Base-by-base conservation (phyloP, 345 rosid genomes). In the Garcia nutans region DNA sequence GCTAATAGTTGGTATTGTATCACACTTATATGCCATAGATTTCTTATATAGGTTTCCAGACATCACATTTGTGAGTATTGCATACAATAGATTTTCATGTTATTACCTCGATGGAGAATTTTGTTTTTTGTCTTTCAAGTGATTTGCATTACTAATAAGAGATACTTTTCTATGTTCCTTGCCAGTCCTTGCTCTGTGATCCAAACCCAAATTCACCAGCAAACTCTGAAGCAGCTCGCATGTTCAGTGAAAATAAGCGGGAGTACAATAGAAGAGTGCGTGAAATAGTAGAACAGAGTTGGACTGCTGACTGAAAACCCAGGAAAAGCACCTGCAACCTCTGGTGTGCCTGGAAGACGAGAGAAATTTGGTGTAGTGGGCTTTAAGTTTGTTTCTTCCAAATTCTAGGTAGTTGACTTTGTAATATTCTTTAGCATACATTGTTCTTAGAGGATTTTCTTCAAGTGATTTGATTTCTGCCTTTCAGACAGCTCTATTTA, bases 191-290 rank as follows among this genome's bases (percentile, higher is more conserved):
- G 83, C 96, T 93, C 19, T 92, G 97, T 70, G 98, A 93, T 56
- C 98, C 98, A 37, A 93, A 92, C 80, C 96, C 98, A 9, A 92
- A 90, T 78, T 93, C 98, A 26, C 98, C 98, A 44, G 97, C 98
- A 33, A 93, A 93, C 78, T 93, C 98, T 22, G 98, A 93, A 87
- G 98, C 98, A 70, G 98, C 97, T 22, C 79, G 98, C 64, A 90
- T 93, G 98, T 93, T 90, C 77, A 92, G 96, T 2, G 96, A 90
- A 83, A 92, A 90, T 82, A 92, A 90, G 82, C 97, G 97, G 0
- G 96, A 93, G 69, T 92, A 93, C 91, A 93, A 93, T 77, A 79
- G 97, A 79, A 86, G 92, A 83, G 91, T 92, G 26, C 87, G 94
- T 1, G 97, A 89, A 81, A 86, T 93, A 61, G 96, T 91, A 1